A percentile compares a stretch with the other conserved stretches of the same genome.
Conservation (phyloP, 257 asterid species). For the Ballota nigra region DNA sequence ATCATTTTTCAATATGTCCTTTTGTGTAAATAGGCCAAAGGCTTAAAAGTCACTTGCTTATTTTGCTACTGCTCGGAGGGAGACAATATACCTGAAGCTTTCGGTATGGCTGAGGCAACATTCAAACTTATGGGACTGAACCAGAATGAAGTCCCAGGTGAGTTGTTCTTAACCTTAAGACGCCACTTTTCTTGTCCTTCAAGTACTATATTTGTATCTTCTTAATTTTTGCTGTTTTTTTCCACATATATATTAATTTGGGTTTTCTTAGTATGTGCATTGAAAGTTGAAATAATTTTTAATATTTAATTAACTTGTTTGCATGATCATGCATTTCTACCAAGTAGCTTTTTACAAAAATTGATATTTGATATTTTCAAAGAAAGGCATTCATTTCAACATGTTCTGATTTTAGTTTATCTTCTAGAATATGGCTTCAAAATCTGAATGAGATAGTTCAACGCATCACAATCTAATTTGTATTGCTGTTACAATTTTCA, state of each 20-base stretch:
- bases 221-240: background rate
- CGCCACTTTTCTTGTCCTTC: background rate
- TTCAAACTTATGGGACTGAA: conserved; percentile 50
- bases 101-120: conserved; percentile 81
- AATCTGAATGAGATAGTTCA: background rate
- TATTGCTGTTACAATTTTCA: conserved; percentile 20
- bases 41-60: conserved; percentile 83
- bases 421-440: background rate
- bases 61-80: conserved; percentile 97
- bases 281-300: too few species aligned
- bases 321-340: too few species aligned
- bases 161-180: conserved; percentile 25
- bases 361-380: too few species aligned
- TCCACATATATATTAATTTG: background rate
- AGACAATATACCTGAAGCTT: conserved; percentile 90
- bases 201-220: too few species aligned
- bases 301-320: too few species aligned
- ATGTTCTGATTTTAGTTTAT: background rate
- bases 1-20: background rate
- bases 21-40: conserved; percentile 62
- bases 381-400: background rate
- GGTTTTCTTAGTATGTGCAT: too few species aligned
- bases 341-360: too few species aligned
- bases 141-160: conserved; percentile 49
- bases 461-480: background rate